Conservation (phyloP, 805 yeast species). For the Blastobotrys muscicola region DNA sequence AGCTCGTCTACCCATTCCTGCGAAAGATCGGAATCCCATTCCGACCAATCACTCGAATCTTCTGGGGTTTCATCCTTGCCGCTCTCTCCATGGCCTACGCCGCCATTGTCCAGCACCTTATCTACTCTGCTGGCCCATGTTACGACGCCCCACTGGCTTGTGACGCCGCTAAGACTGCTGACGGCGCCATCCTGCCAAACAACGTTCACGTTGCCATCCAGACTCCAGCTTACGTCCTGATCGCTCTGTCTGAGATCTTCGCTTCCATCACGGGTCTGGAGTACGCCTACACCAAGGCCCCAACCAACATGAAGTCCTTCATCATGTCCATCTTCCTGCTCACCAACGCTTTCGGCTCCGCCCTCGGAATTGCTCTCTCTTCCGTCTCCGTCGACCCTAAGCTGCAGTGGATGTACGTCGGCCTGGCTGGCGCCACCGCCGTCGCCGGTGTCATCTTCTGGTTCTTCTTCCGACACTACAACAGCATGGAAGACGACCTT, state of each 20-base stretch:
- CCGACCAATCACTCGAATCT: slow-evolving; percentile 64
- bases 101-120: slow-evolving; percentile 61
- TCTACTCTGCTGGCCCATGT: slow-evolving; percentile 68
- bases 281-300: slow-evolving; percentile 79
- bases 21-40: slow-evolving; percentile 43
- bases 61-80: slow-evolving; percentile 59
- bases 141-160: slow-evolving; percentile 53
- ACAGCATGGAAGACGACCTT: slow-evolving; percentile 47
- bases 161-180: slow-evolving; percentile 26
- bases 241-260: slow-evolving; percentile 68
- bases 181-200: slow-evolving; percentile 35
- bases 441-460: slow-evolving; percentile 55
- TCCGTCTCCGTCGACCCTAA: slow-evolving; percentile 62
- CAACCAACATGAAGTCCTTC: slow-evolving; percentile 55
- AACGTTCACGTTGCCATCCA: slow-evolving; percentile 61
- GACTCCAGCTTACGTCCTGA: slow-evolving; percentile 61
- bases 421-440: slow-evolving; percentile 50
- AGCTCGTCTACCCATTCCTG: slow-evolving; percentile 44
- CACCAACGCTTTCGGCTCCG: slow-evolving; percentile 70
- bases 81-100: slow-evolving; percentile 63
- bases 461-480: slow-evolving; percentile 46
- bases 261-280: slow-evolving; percentile 77
- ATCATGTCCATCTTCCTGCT: slow-evolving; percentile 54
- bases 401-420: slow-evolving; percentile 59
- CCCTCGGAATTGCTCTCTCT: slow-evolving; percentile 63